Percentiles rank a stretch among this genome's conserved stretches.
Evolutionary conservation across 2,329 filamentous ascomycete genomes (phyloP).

Genomic region (Aspergillus uvarum): DNA sequence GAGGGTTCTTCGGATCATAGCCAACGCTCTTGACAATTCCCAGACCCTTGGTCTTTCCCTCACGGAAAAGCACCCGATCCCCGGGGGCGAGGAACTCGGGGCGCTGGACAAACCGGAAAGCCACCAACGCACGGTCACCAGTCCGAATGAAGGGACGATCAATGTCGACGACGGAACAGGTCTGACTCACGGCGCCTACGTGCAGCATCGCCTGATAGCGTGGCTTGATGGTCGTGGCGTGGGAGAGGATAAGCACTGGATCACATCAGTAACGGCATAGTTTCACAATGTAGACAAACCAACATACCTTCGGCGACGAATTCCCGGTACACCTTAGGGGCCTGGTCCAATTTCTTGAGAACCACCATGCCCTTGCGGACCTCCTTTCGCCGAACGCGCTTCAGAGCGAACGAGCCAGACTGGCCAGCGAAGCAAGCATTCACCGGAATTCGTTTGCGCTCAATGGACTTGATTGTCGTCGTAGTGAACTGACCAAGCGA

Average conservation of each 20-base stretch:
- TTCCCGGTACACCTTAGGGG: constrained; percentile 71
- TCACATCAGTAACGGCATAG: constrained; percentile 11
- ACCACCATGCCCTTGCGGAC: constrained; percentile 98
- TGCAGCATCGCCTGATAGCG: constrained; percentile 99
- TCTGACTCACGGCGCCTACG: constrained; percentile 91
- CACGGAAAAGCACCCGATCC: constrained; percentile 86
- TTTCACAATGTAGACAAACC: background rate
- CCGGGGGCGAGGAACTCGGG: constrained; percentile 90
- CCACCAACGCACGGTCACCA: constrained; percentile 88
- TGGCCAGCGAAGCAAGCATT: constrained; percentile 88
- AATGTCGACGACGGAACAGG: constrained; percentile 95
- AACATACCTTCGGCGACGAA: constrained; percentile 72
- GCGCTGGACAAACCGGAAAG: constrained; percentile 90
- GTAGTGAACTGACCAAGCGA: constrained; percentile 83
- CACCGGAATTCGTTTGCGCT: constrained; percentile 87
- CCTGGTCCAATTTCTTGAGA: constrained; percentile 74
- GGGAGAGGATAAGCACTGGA: constrained; percentile 83
- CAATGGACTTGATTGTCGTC: constrained; percentile 87
- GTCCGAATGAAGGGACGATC: constrained; percentile 94
- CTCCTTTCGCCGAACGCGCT: constrained; percentile 83
- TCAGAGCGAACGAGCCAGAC: constrained; percentile 86
- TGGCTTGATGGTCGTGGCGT: constrained; percentile 94
- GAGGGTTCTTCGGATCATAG: constrained; percentile 68
- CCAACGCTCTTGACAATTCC: constrained; percentile 91
- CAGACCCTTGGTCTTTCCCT: constrained; percentile 90